phyloP scores from a whole-genome alignment of 495 filamentous ascomycete genomes.

The Hypoxylon crocopeplum region DNA sequence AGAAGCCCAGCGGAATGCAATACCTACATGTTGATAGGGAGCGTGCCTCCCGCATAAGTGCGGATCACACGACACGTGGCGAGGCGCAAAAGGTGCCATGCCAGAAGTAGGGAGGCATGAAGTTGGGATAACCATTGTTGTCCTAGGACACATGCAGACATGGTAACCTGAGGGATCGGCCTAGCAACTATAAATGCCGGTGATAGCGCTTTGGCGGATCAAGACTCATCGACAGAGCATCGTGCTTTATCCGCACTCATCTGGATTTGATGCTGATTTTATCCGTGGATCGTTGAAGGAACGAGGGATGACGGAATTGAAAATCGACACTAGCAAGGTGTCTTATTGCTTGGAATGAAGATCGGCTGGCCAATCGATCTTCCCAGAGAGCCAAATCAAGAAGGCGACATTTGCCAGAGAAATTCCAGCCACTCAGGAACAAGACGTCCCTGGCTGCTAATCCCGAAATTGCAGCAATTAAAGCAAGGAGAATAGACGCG shows the following conservation, averaged over 20 bases:
- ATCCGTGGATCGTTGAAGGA: not conserved
- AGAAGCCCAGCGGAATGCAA: not conserved
- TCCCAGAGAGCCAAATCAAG: constrained; percentile 19
- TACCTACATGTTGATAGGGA: not conserved
- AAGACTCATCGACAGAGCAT: too few relatives aligned
- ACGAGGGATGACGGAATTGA: constrained; percentile 15
- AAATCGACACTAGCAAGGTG: constrained; percentile 6
- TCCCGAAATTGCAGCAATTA: constrained; percentile 40
- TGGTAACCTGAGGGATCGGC: too few relatives aligned
- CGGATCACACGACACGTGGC: not conserved
- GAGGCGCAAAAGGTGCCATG: not conserved
- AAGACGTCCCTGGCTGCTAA: constrained; percentile 15
- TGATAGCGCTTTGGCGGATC: too few relatives aligned
- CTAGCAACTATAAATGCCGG: too few relatives aligned
- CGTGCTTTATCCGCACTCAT: not conserved
- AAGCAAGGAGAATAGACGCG: constrained; percentile 34
- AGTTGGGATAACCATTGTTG: too few relatives aligned
- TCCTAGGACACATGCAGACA: too few relatives aligned
- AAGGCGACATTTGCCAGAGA: constrained; percentile 12
- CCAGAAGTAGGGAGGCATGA: too few relatives aligned
- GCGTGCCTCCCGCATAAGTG: not conserved
- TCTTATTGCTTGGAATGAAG: constrained; percentile 31
- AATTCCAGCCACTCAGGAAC: constrained; percentile 28
- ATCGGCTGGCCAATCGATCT: constrained; percentile 31
- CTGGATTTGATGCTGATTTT: not conserved